A percentile compares a stretch with the other conserved stretches of the same genome.
Evolutionary conservation across 208 protist genomes (phyloP).

Genomic region (Leishmania arabica): DNA sequence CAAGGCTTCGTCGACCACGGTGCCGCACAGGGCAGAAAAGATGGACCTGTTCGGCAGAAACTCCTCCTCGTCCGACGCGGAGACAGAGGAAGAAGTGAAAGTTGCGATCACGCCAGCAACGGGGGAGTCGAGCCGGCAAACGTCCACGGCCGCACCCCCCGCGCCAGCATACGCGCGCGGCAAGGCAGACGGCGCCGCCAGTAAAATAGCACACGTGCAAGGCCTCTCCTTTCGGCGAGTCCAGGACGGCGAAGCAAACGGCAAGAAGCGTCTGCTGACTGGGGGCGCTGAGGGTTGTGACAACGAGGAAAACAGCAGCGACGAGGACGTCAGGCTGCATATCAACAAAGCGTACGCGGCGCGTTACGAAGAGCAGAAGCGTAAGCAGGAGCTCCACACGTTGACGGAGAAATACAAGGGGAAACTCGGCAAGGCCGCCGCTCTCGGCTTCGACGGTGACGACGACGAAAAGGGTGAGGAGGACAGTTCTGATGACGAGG

Average conservation of each 20-base stretch:
- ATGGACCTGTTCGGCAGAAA: conserved; percentile 39
- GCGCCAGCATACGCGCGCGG: not conserved
- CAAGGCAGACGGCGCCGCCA: not conserved
- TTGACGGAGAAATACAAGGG: conserved; percentile 86
- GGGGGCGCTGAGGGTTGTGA: conserved; percentile 4
- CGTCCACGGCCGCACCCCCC: not conserved
- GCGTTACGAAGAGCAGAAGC: conserved; percentile 90
- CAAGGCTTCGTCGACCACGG: not conserved
- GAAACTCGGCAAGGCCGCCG: conserved; percentile 31
- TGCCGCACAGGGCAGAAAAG: conserved; percentile 27
- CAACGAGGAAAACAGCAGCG: conserved; percentile 10
- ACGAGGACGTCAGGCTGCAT: conserved; percentile 31
- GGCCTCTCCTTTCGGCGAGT: conserved; percentile 17
- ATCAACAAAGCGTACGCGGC: conserved; percentile 84
- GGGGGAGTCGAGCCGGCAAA: not conserved
- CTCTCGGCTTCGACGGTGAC: conserved; percentile 2
- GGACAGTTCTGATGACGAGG: conserved; percentile 60
- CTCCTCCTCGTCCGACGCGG: conserved; percentile 24
- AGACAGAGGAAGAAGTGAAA: conserved; percentile 4
- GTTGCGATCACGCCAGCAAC: not conserved
- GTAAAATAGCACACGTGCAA: conserved; percentile 15
- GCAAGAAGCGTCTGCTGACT: not conserved
- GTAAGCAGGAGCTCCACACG: conserved; percentile 86
- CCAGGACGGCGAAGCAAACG: not conserved
- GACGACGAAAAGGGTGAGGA: conserved; percentile 20